A percentile compares a stretch with the other conserved stretches of the same genome.
Evolutionary conservation across 139 green algal genomes (phyloP).

Genomic region (Tetradesmus obliquus): DNA sequence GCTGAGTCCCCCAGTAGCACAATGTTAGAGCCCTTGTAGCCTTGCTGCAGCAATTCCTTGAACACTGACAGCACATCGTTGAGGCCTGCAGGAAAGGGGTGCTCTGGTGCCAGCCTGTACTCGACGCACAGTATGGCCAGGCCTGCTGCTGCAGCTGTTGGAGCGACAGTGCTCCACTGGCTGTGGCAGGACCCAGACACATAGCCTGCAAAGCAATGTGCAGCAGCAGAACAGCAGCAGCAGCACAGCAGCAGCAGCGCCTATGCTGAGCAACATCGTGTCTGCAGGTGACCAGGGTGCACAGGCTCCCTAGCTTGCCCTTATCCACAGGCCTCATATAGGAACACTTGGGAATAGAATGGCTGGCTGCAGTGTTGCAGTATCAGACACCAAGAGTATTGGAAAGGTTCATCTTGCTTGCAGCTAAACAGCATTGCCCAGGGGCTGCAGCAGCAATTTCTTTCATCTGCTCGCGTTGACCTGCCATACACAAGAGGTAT

Average conservation of each 20-base stretch:
- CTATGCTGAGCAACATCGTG: neutral
- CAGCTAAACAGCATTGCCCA: no score
- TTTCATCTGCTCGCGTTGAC: no score
- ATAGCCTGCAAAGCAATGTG: neutral
- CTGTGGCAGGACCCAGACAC: neutral
- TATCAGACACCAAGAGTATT: no score
- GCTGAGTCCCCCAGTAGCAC: constrained; percentile 37
- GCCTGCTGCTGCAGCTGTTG: neutral
- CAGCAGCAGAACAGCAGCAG: neutral
- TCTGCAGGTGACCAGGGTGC: no score
- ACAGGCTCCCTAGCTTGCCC: no score
- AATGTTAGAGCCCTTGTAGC: constrained; percentile 5
- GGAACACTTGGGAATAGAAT: no score
- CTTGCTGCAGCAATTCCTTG: neutral
- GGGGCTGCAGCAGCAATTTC: no score
- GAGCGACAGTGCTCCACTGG: neutral
- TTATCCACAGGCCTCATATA: no score
- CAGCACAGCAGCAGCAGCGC: neutral
- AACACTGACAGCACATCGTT: constrained; percentile 24
- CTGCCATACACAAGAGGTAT: no score
- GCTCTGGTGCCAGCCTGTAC: constrained; percentile 37
- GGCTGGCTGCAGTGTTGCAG: no score
- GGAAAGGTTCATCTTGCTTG: no score
- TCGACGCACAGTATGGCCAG: neutral
- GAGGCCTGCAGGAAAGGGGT: constrained; percentile 34